Conservation (phyloP, 345 rosid species). For the Schrenkiella parvula region DNA sequence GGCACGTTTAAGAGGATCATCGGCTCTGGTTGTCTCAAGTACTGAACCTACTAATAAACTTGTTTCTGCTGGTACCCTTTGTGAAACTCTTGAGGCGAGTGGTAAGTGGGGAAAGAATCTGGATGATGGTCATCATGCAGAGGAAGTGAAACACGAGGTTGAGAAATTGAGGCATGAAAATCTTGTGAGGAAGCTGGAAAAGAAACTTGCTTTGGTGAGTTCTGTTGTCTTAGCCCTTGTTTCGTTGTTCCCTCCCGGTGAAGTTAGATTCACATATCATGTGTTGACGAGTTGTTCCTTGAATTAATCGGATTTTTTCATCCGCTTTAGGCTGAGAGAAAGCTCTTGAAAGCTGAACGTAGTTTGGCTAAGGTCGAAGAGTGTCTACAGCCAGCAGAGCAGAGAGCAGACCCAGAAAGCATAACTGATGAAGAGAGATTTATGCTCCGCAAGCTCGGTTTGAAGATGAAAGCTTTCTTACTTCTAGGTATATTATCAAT, state of each 20-base stretch:
- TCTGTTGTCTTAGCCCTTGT: conserved; percentile 3
- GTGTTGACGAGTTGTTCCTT: not conserved
- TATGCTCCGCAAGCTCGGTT: conserved; percentile 95
- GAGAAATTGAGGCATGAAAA: conserved; percentile 62
- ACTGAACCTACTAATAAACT: conserved; percentile 33
- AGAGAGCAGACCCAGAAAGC: conserved; percentile 68
- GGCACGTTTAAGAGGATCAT: conserved; percentile 74
- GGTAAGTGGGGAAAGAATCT: conserved; percentile 75
- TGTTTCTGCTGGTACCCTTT: conserved; percentile 76
- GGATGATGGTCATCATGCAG: conserved; percentile 49
- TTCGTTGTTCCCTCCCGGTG: not conserved
- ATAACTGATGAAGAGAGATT: conserved; percentile 93
- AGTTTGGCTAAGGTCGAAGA: conserved; percentile 73
- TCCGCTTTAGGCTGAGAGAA: conserved; percentile 61
- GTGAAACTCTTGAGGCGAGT: conserved; percentile 81
- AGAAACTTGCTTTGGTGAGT: conserved; percentile 72
- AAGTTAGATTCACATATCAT: not conserved
- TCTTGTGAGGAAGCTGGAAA: conserved; percentile 71
- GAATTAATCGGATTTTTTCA: not conserved
- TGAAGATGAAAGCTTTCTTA: conserved; percentile 91
- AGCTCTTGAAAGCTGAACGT: conserved; percentile 64
- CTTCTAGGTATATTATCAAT: conserved; percentile 61
- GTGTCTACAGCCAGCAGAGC: conserved; percentile 56
- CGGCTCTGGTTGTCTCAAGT: conserved; percentile 49
- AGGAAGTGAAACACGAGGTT: conserved; percentile 63